Base-by-base conservation (phyloP, 805 yeast species). In the Geotrichum ghanense region DNA sequence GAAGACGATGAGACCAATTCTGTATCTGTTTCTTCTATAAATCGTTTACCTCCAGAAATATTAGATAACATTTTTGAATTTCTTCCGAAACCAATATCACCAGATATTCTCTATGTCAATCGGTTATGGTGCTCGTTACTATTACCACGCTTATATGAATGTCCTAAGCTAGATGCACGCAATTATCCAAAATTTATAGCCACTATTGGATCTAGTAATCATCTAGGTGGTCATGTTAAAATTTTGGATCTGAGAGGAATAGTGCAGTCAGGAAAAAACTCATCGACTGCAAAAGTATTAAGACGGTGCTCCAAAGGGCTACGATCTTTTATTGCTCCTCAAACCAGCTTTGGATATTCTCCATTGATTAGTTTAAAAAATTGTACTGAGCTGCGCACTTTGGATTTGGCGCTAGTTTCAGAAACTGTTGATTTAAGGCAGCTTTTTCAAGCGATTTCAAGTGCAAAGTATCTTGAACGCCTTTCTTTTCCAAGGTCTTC, bases 401-500 rank as follows among this genome's bases (percentile, higher is more conserved):
- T 90, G 31, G 97, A 90, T 60, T 65, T 90, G 50, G 76, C 95
- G 10, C 68, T 88, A 21, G 97, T 90, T 2, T 83, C 95, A 2
- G 97, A 89, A 63, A 85, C 95, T 0, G 83, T 92, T 3, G 89
- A 88, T 53, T 68, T 92, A 44, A 74, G 78, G 43, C 92, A 86
- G 57, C 66, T 92, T 16, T 88, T 92, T 62, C 70, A 70, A 25
- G 82, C 95, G 1, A 83, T 92, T 35, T 69, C 74, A 44, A 74
- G 73, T 42, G 72, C 83, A 22, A 71, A 74, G 39, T 57, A 74
- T 14, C 68, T 92, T 47, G 85, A 86, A 26, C 83, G 81, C 47
- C 66, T 92, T 41, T 79, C 89, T 17, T 89, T 90, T 55, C 97
- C 98, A 1, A 69, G 97, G 52, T 82, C 95, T 1, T 86, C 96